Conservation (phyloP, 78 protist species). For the Dictyostelium firmibasis region DNA sequence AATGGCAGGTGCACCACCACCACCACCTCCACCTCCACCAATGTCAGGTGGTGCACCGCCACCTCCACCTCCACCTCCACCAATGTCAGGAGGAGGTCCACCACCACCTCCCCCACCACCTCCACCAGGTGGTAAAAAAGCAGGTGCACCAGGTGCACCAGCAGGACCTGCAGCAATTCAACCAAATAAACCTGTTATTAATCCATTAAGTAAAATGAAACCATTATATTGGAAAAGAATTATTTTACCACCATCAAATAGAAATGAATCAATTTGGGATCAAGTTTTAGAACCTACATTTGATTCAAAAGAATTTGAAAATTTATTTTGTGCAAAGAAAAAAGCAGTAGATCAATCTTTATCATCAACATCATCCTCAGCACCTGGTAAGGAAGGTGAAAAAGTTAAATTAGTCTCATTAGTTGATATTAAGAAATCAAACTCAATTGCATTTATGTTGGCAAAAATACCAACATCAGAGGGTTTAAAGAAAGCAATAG, state of each 20-base stretch:
- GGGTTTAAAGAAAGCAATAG: constrained; percentile 26
- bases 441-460: constrained; percentile 71
- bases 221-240: constrained; percentile 73
- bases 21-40: constrained; percentile 39
- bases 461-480: constrained; percentile 47
- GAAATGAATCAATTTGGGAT: constrained; percentile 70
- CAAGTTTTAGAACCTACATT: constrained; percentile 77
- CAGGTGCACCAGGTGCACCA: constrained; percentile 39
- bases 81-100: constrained; percentile 23
- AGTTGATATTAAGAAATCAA: constrained; percentile 64
- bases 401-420: constrained; percentile 45
- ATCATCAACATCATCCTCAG: background rate
- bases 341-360: background rate
- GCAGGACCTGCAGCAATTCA: constrained; percentile 61
- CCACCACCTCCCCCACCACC: constrained; percentile 83
- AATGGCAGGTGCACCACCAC: background rate
- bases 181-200: constrained; percentile 76
- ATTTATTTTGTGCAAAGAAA: constrained; percentile 66
- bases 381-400: background rate
- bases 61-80: constrained; percentile 55
- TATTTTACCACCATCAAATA: constrained; percentile 48
- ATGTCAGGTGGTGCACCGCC: background rate
- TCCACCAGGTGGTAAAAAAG: constrained; percentile 37
- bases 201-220: constrained; percentile 69
- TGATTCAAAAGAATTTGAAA: constrained; percentile 62